These are phyloP conservation scores for Scleroderma bovista DNA, from an alignment of 768 basidiomycete genomes.

Conservation along the genomic window DNA sequence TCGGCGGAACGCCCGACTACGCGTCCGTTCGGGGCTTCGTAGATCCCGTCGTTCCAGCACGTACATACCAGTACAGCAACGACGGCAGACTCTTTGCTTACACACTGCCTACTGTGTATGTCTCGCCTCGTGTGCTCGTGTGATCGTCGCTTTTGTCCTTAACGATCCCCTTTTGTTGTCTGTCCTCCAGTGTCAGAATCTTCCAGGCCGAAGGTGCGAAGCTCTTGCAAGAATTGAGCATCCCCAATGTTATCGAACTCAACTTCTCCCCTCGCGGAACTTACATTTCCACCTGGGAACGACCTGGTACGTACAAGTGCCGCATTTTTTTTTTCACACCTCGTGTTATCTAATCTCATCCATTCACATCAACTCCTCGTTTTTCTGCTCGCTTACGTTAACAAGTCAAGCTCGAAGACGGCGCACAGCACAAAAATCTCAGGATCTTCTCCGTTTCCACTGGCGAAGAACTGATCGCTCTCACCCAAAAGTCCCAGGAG, in stretches of 20 bases:
- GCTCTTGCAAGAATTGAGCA: slow-evolving; percentile 67
- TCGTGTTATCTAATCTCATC: slow-evolving; percentile 17
- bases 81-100: slow-evolving; percentile 88
- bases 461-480: slow-evolving; percentile 80
- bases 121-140: slow-evolving; percentile 19
- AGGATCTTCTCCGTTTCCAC: slow-evolving; percentile 83
- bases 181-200: slow-evolving; percentile 57
- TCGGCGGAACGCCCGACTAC: slow-evolving; percentile 79
- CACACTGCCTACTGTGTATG: slow-evolving; percentile 69
- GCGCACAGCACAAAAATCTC: slow-evolving; percentile 88
- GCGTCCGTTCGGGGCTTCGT: slow-evolving; percentile 54
- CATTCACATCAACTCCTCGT: background rate
- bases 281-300: slow-evolving; percentile 94
- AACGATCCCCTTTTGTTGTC: background rate
- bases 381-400: slow-evolving; percentile 3
- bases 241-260: slow-evolving; percentile 76
- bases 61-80: slow-evolving; percentile 75
- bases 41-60: slow-evolving; percentile 64
- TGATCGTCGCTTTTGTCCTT: slow-evolving; percentile 10
- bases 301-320: slow-evolving; percentile 49
- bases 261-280: slow-evolving; percentile 91
- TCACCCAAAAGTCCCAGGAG: slow-evolving; percentile 87
- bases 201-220: slow-evolving; percentile 68
- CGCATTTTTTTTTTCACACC: slow-evolving; percentile 1
- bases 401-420: slow-evolving; percentile 81